Evolutionary conservation across 75 land plant species (phyloP).

Genomic region (Gnetum montanum): DNA sequence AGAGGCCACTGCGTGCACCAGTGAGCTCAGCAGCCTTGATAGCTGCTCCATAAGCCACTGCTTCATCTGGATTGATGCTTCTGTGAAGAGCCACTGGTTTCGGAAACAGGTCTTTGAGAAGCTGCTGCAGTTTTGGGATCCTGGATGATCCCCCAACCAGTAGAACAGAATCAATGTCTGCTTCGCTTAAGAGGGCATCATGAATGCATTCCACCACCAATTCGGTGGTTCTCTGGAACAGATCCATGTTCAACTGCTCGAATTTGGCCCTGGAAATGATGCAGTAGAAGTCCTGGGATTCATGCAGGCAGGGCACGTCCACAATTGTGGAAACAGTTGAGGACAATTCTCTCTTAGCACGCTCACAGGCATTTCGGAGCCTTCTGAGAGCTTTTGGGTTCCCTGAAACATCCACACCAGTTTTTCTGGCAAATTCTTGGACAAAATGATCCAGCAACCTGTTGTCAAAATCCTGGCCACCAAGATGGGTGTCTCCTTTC

Average conservation of each 20-base stretch:
- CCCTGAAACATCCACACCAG: conserved; percentile 22
- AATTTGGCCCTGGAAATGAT: conserved; percentile 21
- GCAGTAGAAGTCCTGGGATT: conserved; percentile 15
- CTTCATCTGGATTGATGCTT: conserved; percentile 38
- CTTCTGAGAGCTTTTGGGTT: conserved; percentile 19
- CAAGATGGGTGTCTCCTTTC: conserved; percentile 26
- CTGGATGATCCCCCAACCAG: conserved; percentile 24
- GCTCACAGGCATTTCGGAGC: conserved; percentile 21
- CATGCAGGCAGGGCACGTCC: conserved; percentile 24
- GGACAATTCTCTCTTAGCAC: conserved; percentile 24
- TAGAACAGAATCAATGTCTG: conserved; percentile 11
- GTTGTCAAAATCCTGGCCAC: conserved; percentile 32
- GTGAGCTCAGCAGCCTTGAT: conserved; percentile 19
- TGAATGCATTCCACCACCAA: conserved; percentile 22
- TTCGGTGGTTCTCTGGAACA: conserved; percentile 35
- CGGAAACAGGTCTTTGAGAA: conserved; percentile 16
- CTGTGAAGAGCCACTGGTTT: conserved; percentile 30
- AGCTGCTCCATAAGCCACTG: conserved; percentile 20
- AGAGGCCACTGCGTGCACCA: conserved; percentile 29
- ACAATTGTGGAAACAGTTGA: conserved; percentile 13
- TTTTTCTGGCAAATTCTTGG: conserved; percentile 19
- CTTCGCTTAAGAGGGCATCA: conserved; percentile 19
- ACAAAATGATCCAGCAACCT: conserved; percentile 22
- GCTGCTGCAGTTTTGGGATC: conserved; percentile 21
- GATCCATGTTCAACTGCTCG: conserved; percentile 24